Evolutionary conservation across 192 early-diverging fungal genomes (phyloP).

Genomic region (Coemansia sp.): DNA sequence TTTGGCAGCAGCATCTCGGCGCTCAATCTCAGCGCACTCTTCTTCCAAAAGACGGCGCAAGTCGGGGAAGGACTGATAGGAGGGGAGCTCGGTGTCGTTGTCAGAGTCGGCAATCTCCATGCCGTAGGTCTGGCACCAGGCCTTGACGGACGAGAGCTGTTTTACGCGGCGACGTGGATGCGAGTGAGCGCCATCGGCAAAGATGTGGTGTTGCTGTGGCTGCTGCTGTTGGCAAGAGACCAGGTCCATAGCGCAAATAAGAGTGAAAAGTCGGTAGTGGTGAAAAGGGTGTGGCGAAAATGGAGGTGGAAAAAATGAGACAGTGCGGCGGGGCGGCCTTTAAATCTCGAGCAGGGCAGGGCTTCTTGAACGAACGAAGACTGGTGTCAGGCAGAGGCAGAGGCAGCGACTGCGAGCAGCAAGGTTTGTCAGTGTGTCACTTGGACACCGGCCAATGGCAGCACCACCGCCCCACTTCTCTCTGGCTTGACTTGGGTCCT

Average conservation of each 20-base stretch:
- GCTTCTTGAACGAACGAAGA: not conserved
- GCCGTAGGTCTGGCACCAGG: conserved; percentile 44
- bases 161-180: conserved; percentile 32
- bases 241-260: not conserved
- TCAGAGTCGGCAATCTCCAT: conserved; percentile 27
- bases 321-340: not conserved
- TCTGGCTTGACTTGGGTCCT: not conserved
- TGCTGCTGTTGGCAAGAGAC: not conserved
- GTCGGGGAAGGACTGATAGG: conserved; percentile 51
- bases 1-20: conserved; percentile 37
- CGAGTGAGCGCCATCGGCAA: conserved; percentile 7
- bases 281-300: not conserved
- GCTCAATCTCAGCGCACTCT: conserved; percentile 53
- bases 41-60: conserved; percentile 43
- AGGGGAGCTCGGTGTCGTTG: conserved; percentile 24
- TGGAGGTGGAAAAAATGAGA: not conserved
- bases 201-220: conserved; percentile 1
- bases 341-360: not conserved
- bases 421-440: not conserved
- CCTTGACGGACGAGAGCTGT: conserved; percentile 47
- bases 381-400: not conserved
- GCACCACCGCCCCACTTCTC: no score
- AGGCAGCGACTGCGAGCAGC: not conserved
- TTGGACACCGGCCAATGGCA: not conserved
- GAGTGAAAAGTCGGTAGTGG: no score